phyloP scores from a whole-genome alignment of 148 eudicot species.

The Euryodendron excelsum region DNA sequence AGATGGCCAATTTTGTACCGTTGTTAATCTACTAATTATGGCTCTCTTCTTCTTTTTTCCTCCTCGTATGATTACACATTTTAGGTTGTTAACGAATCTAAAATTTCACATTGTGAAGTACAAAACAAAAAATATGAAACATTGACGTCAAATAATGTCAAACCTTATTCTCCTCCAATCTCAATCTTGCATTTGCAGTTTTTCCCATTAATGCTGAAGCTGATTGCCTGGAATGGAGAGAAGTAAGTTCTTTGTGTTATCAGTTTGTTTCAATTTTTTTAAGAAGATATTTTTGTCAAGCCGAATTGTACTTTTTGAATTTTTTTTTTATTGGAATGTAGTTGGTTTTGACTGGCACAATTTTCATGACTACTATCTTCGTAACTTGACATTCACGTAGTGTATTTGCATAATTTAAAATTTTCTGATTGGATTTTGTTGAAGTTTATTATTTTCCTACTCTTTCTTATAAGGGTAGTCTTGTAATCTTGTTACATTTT shows the following conservation, averaged over 20 bases:
- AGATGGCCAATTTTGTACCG: too few relatives aligned
- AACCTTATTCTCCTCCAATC: constrained; percentile 13
- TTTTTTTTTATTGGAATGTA: not conserved
- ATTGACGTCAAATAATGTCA: constrained; percentile 6
- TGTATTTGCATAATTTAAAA: too few relatives aligned
- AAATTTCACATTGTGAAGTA: not conserved
- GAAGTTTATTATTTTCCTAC: too few relatives aligned
- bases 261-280: not conserved
- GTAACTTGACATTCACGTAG: too few relatives aligned
- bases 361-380: too few relatives aligned
- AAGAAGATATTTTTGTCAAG: not conserved
- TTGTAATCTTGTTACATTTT: too few relatives aligned
- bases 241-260: constrained; percentile 50
- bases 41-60: too few relatives aligned
- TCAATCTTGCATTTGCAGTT: constrained; percentile 55
- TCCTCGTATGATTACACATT: not conserved
- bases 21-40: too few relatives aligned
- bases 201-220: constrained; percentile 87
- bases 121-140: not conserved
- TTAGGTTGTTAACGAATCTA: not conserved
- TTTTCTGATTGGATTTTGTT: too few relatives aligned
- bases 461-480: too few relatives aligned
- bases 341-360: not conserved
- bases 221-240: constrained; percentile 95
- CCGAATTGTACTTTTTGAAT: not conserved